Evolutionary conservation across 352 stramenopile species (phyloP).

Genomic region (Pythium sukuiense): DNA sequence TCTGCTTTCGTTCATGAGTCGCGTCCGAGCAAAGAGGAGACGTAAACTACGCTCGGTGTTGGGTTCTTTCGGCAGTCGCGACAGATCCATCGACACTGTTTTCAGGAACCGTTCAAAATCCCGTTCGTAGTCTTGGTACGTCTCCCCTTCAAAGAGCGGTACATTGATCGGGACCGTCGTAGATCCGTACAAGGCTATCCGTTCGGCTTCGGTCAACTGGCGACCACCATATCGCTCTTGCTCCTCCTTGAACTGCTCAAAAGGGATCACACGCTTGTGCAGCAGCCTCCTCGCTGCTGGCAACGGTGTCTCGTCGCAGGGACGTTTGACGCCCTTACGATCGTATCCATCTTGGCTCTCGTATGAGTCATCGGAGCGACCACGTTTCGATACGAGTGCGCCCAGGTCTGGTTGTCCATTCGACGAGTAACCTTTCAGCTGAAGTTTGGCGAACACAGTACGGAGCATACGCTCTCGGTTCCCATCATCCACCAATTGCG

Average conservation of each 20-base stretch:
- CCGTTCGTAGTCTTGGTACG: constrained; percentile 26
- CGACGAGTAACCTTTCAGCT: background rate
- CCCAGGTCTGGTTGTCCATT: background rate
- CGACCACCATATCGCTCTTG: background rate
- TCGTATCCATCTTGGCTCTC: background rate
- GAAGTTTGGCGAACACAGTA: background rate
- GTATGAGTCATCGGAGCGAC: background rate
- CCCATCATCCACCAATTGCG: background rate
- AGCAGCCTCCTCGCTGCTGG: background rate
- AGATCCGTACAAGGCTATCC: background rate
- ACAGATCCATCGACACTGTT: background rate
- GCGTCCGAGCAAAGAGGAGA: background rate
- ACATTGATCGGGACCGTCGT: constrained; percentile 17
- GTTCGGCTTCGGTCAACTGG: background rate
- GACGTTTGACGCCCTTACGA: background rate
- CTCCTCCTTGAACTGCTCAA: background rate
- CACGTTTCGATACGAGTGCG: background rate
- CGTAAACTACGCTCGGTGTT: background rate
- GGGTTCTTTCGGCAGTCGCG: background rate
- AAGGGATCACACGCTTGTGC: background rate
- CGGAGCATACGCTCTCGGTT: background rate
- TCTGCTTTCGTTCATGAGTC: background rate
- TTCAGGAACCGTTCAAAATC: constrained; percentile 17
- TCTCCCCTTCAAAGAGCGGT: constrained; percentile 29
- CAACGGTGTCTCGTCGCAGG: background rate